These are phyloP conservation scores for Blastocystis hominis DNA, from an alignment of 352 stramenopile genomes.

Conservation along the genomic window DNA sequence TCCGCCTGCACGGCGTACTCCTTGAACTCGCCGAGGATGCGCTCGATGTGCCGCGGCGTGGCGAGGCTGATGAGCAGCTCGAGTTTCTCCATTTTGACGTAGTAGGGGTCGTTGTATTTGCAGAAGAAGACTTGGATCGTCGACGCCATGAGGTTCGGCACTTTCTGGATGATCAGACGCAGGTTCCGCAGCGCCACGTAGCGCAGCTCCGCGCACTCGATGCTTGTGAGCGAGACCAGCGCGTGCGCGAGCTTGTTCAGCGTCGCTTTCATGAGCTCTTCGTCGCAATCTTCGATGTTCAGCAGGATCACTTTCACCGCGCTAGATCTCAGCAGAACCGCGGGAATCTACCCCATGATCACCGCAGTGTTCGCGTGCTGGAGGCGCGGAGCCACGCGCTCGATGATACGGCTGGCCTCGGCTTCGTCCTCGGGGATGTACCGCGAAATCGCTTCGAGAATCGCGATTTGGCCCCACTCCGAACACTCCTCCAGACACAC, in stretches of 20 bases:
- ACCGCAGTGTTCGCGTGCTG: constrained; percentile 96
- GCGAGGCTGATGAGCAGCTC: constrained; percentile 98
- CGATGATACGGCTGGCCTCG: constrained; percentile 94
- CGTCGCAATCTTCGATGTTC: constrained; percentile 80
- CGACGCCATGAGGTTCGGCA: constrained; percentile 84
- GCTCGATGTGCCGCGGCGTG: constrained; percentile 91
- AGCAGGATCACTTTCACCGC: constrained; percentile 90
- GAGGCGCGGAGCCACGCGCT: constrained; percentile 87
- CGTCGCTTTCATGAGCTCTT: constrained; percentile 31
- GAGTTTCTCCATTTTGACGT: constrained; percentile 97
- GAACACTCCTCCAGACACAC: constrained; percentile 96
- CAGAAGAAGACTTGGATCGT: constrained; percentile 89
- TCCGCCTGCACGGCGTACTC: constrained; percentile 95
- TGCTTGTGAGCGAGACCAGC: constrained; percentile 86
- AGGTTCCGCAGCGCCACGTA: constrained; percentile 97
- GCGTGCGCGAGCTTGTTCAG: constrained; percentile 84
- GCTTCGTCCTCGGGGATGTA: constrained; percentile 85
- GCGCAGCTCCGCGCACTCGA: constrained; percentile 92
- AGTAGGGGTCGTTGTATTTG: constrained; percentile 98
- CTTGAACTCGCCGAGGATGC: constrained; percentile 93
- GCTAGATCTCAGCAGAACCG: constrained; percentile 22
- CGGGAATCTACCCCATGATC: constrained; percentile 72
- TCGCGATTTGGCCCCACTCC: constrained; percentile 97
- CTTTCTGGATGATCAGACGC: constrained; percentile 96
- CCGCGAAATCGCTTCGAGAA: constrained; percentile 82